A percentile compares a stretch with the other conserved stretches of the same genome.
These are phyloP conservation scores for Tulasnella sp. DNA, from an alignment of 768 basidiomycete genomes.

Conservation along the genomic window DNA sequence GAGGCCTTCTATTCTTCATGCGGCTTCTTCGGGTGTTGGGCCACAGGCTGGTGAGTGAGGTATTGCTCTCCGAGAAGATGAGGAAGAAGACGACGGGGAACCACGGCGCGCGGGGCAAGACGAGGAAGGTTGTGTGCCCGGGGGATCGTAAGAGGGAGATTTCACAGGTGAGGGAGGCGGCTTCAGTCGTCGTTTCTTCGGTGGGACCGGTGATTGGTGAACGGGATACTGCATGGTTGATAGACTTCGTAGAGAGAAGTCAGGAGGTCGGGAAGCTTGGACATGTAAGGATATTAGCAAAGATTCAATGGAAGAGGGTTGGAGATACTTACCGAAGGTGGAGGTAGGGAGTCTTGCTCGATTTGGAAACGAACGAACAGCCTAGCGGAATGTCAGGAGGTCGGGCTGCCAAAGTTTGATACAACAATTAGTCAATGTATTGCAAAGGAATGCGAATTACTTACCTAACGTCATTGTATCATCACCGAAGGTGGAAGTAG, in stretches of 20 bases:
- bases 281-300: no score
- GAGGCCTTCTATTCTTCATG: slow-evolving; percentile 1
- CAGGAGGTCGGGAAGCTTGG: no score
- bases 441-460: no score
- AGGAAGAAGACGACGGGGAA: background rate
- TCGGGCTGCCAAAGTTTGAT: no score
- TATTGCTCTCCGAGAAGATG: background rate
- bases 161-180: slow-evolving; percentile 4
- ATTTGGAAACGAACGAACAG: no score
- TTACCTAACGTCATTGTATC: no score
- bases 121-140: background rate
- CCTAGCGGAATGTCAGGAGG: no score
- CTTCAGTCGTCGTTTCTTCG: slow-evolving; percentile 10
- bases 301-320: no score
- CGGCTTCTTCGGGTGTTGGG: background rate
- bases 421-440: no score
- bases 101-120: background rate
- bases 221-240: background rate
- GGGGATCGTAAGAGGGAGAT: background rate
- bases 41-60: background rate
- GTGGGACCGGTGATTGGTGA: slow-evolving; percentile 5
- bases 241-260: background rate
- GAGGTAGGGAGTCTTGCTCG: no score
- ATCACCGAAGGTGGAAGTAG: no score
- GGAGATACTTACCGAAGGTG: no score